Base-by-base conservation (phyloP, 371 early-diverging fungal species). In the Mortierella sp. region DNA sequence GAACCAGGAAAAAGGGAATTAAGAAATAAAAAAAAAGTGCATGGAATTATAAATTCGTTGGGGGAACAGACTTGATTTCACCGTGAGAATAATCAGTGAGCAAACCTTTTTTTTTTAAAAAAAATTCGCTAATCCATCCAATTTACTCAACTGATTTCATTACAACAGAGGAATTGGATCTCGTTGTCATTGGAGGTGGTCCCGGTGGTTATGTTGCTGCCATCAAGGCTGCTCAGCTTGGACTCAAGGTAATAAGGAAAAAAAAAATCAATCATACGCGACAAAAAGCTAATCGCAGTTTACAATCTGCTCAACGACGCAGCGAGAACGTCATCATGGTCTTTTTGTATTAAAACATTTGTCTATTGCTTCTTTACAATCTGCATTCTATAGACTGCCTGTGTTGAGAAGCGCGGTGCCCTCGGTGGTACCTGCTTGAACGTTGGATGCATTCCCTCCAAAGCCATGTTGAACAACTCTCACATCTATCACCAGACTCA, bases 131-230 rank as follows among this genome's bases (percentile, higher is more conserved):
- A n/a, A n/a, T n/a, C n/a, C n/a, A n/a, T n/a, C n/a, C n/a, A n/a
- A n/a, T n/a, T 57, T 34, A 60, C 22, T 35, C 32, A 2, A 29
- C 5, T 12, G 28, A 15, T 31, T 6, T 40, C 34, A 19, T 17
- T 45, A 45, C 64, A 17, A 40, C 42, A 79, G 84, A 86, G 68
- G 95, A 94, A 79, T 89, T 92, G 79, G 96, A 95, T 74, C 87
- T 93, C 45, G 91, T 94, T 51, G 94, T 96, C 67, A 95, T 96
- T 75, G 96, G 99, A 84, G 99, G 96, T 82, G 99, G 99, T 23
- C 99, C 99, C 56, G 99, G 99, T 79, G 99, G 99, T 67, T 99
- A 99, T 75, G 98, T 98, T 66, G 97, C 97, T 68, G 99, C 99
- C 68, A 98, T 99, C 85, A 98, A 97, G 90, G 98, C 97, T 84